These are phyloP conservation scores for Melampsora americana DNA, from an alignment of 1,284 basidiomycete species.

Conservation along the genomic window DNA sequence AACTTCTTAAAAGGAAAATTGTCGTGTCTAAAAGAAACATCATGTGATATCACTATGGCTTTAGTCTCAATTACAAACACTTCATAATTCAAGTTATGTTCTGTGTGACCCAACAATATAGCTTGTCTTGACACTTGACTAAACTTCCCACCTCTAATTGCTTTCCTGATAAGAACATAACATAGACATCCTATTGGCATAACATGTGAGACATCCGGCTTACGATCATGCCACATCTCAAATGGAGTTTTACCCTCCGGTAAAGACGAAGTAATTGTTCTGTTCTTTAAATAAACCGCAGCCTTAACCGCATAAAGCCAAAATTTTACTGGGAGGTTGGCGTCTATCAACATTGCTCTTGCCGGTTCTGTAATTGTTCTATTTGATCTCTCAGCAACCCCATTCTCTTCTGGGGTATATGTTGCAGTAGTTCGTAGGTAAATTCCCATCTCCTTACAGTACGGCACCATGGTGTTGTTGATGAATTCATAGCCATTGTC, in stretches of 20 bases:
- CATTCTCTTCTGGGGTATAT: background rate
- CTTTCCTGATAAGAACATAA: background rate
- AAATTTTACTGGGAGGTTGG: too few species aligned
- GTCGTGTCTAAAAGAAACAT: too few species aligned
- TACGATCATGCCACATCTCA: background rate
- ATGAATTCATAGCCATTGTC: too few species aligned
- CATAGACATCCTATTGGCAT: background rate
- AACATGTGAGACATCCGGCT: background rate
- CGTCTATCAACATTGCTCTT: too few species aligned
- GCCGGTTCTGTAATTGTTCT: background rate
- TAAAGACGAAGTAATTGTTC: background rate
- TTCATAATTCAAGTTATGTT: background rate
- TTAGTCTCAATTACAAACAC: too few species aligned
- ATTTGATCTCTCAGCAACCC: background rate
- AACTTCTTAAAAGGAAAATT: too few species aligned
- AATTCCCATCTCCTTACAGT: background rate
- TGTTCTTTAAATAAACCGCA: too few species aligned
- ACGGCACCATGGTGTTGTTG: background rate
- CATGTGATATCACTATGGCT: too few species aligned
- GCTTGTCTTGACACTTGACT: background rate
- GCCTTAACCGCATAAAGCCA: too few species aligned
- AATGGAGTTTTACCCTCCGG: background rate
- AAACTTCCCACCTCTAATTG: background rate
- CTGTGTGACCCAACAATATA: background rate
- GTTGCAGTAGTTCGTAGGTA: background rate